Percentiles rank a stretch among this genome's conserved stretches.
Conservation (phyloP, 2,329 filamentous ascomycete species). For the Cryoendolithus antarcticus region DNA sequence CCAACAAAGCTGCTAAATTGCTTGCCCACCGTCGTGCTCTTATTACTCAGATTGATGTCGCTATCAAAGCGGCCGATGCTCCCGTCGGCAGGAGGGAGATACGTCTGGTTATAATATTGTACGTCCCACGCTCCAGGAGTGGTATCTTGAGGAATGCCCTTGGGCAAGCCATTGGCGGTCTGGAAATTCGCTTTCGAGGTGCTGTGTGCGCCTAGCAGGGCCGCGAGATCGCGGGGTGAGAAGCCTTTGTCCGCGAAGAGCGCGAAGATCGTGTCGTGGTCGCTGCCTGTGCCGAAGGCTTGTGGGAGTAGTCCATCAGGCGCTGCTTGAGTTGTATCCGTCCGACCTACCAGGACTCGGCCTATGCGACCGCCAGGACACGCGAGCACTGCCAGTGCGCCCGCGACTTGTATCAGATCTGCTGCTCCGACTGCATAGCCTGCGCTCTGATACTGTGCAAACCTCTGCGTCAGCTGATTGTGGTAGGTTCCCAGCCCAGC, state of each 20-base stretch:
- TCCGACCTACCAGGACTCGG: conserved; percentile 37
- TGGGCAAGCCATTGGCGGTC: conserved; percentile 12
- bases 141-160: conserved; percentile 33
- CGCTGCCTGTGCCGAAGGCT: conserved; percentile 26
- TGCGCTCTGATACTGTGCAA: conserved; percentile 14
- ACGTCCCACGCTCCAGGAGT: conserved; percentile 41
- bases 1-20: conserved; percentile 8
- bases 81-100: conserved; percentile 12
- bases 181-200: conserved; percentile 33
- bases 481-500: conserved; percentile 34
- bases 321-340: conserved; percentile 29
- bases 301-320: conserved; percentile 36
- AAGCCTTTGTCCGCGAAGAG: conserved; percentile 42
- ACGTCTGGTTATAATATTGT: conserved; percentile 32
- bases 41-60: conserved; percentile 20
- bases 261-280: conserved; percentile 28
- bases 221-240: conserved; percentile 37
- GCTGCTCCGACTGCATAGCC: conserved; percentile 34
- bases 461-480: conserved; percentile 28
- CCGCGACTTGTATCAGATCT: conserved; percentile 43
- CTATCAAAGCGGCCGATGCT: conserved; percentile 20
- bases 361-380: conserved; percentile 42
- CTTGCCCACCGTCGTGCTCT: conserved; percentile 18
- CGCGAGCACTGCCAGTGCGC: conserved; percentile 33
- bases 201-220: conserved; percentile 44